Evolutionary conservation across 768 basidiomycete species (phyloP).

Genomic region (Royoungia palumana): DNA sequence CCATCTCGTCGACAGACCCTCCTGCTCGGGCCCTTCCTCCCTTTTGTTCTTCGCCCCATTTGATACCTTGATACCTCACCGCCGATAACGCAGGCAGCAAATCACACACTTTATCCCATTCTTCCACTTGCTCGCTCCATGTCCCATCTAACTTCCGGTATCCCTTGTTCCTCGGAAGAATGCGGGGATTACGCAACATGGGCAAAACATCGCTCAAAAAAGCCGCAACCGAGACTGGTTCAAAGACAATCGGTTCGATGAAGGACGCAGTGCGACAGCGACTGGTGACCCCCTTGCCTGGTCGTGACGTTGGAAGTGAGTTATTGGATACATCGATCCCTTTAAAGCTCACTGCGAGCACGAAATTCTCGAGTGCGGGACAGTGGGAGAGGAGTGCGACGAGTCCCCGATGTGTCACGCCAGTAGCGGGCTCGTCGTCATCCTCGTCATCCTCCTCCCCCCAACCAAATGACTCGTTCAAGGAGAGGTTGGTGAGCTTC

Average conservation of each 20-base stretch:
- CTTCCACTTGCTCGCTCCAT: too few species aligned
- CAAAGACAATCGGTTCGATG: slow-evolving; percentile 20
- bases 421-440: too few species aligned
- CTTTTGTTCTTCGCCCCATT: background rate
- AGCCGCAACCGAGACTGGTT: slow-evolving; percentile 19
- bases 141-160: too few species aligned
- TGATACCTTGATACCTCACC: slow-evolving; percentile 18
- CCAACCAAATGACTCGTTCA: slow-evolving; percentile 22
- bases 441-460: slow-evolving; percentile 1
- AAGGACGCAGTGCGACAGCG: slow-evolving; percentile 12
- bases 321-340: slow-evolving; percentile 14
- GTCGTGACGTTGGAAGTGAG: background rate
- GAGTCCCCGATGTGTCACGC: slow-evolving; percentile 22
- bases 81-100: slow-evolving; percentile 23
- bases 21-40: too few species aligned
- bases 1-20: too few species aligned
- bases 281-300: slow-evolving; percentile 10
- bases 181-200: background rate
- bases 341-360: slow-evolving; percentile 22
- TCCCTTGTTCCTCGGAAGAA: too few species aligned
- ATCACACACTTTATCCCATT: slow-evolving; percentile 22
- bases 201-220: slow-evolving; percentile 28
- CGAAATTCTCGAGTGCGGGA: slow-evolving; percentile 3
- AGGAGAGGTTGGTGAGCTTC: slow-evolving; percentile 5
- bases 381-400: slow-evolving; percentile 19